These are phyloP conservation scores for Vaccinium macrocarpon DNA, from an alignment of 148 eudicot genomes.

Conservation along the genomic window DNA sequence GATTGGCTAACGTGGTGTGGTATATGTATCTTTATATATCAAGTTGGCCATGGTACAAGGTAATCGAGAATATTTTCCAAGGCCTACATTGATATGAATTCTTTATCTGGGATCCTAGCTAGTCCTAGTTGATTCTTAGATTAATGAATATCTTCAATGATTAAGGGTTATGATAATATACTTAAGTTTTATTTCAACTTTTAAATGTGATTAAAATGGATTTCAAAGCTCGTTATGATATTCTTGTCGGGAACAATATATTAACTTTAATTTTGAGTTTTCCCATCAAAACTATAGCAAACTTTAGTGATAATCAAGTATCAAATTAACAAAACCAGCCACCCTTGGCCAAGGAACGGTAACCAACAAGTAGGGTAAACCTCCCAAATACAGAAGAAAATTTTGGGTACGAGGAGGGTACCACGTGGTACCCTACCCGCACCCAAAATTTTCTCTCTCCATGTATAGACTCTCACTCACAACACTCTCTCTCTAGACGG, in stretches of 20 bases:
- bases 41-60: not conserved
- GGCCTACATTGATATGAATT: slow-evolving; percentile 7
- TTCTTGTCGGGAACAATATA: not conserved
- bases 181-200: not conserved
- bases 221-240: not conserved
- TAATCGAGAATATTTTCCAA: not conserved
- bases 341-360: too few relatives aligned
- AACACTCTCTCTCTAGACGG: too few relatives aligned
- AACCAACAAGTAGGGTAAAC: too few relatives aligned
- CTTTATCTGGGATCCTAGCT: not conserved
- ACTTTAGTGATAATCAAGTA: too few relatives aligned
- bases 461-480: too few relatives aligned
- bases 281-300: too few relatives aligned
- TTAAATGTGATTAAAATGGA: not conserved
- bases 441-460: too few relatives aligned
- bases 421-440: too few relatives aligned
- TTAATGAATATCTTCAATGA: not conserved
- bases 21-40: not conserved
- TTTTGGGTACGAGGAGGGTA: too few relatives aligned
- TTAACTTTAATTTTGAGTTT: not conserved
- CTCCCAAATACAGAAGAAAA: too few relatives aligned
- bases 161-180: not conserved
- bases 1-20: not conserved
- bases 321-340: too few relatives aligned
- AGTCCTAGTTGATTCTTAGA: not conserved